Evolutionary conservation across 1,284 basidiomycete species (phyloP).

Genomic region (Xerocomus nothofagi): DNA sequence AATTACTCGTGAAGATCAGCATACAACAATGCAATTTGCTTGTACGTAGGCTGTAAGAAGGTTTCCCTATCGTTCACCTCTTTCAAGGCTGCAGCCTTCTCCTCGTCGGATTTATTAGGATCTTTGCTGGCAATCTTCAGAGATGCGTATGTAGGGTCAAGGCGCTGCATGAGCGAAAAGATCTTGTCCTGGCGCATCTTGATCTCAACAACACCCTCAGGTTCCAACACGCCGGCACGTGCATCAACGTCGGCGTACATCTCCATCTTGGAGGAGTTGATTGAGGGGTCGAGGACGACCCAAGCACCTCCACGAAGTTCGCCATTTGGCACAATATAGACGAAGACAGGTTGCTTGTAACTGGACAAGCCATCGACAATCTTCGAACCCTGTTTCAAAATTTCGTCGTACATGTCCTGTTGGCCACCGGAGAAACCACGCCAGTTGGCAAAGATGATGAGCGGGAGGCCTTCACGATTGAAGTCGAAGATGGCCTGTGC

Average conservation of each 20-base stretch:
- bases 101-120: slow-evolving; percentile 65
- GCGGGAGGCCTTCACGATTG: slow-evolving; percentile 93
- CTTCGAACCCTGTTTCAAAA: slow-evolving; percentile 92
- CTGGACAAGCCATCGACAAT: slow-evolving; percentile 97
- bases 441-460: slow-evolving; percentile 99
- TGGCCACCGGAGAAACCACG: slow-evolving; percentile 99
- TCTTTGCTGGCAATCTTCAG: slow-evolving; percentile 84
- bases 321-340: slow-evolving; percentile 98
- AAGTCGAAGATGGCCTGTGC: slow-evolving; percentile 99
- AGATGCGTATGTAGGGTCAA: slow-evolving; percentile 82
- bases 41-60: slow-evolving; percentile 86
- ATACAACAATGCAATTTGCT: slow-evolving; percentile 91
- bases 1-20: slow-evolving; percentile 95
- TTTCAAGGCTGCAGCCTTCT: slow-evolving; percentile 68
- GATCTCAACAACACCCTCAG: slow-evolving; percentile 96
- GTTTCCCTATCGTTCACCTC: slow-evolving; percentile 80
- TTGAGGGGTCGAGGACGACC: slow-evolving; percentile 98
- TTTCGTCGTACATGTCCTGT: slow-evolving; percentile 97
- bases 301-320: slow-evolving; percentile 99
- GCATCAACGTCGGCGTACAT: slow-evolving; percentile 98
- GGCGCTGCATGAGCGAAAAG: slow-evolving; percentile 87
- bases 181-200: slow-evolving; percentile 93
- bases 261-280: slow-evolving; percentile 97
- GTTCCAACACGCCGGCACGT: slow-evolving; percentile 96
- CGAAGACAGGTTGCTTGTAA: slow-evolving; percentile 99